A percentile compares a stretch with the other conserved stretches of the same genome.
Evolutionary conservation across 2,329 filamentous ascomycete genomes (phyloP).

Genomic region (Hypoxylon sp.): DNA sequence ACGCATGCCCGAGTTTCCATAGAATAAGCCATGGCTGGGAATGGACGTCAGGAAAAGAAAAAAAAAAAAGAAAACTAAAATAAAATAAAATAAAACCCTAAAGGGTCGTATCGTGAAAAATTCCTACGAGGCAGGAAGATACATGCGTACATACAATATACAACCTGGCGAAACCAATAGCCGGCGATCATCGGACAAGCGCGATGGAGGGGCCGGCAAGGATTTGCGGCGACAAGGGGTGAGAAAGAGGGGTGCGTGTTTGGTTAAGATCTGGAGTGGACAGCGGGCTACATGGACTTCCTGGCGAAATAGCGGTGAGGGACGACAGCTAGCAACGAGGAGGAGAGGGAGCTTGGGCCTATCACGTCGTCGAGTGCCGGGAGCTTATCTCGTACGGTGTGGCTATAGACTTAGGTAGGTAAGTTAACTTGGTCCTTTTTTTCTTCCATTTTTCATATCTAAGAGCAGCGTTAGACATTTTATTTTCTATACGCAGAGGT

Average conservation of each 20-base stretch:
- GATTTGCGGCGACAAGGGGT: slow-evolving; percentile 41
- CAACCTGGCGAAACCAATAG: slow-evolving; percentile 41
- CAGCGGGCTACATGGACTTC: slow-evolving; percentile 29
- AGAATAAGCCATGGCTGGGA: slow-evolving; percentile 5
- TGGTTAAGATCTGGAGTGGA: slow-evolving; percentile 39
- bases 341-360: slow-evolving; percentile 37
- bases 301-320: slow-evolving; percentile 44
- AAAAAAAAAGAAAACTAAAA: no score
- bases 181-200: slow-evolving; percentile 45
- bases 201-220: slow-evolving; percentile 41
- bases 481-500: slow-evolving; percentile 1
- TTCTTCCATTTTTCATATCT: slow-evolving; percentile 6
- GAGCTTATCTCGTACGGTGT: slow-evolving; percentile 34
- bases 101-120: slow-evolving; percentile 18
- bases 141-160: no score
- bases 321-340: slow-evolving; percentile 20
- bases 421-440: no score
- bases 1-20: neutral
- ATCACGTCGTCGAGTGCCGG: slow-evolving; percentile 37
- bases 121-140: slow-evolving; percentile 29
- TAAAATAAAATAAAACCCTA: no score
- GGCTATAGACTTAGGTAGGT: slow-evolving; percentile 29
- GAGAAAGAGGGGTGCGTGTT: slow-evolving; percentile 31
- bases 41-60: slow-evolving; percentile 7
- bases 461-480: no score